A percentile compares a stretch with the other conserved stretches of the same genome.
Conservation (phyloP, 2,329 filamentous ascomycete species). For the Calonectria leucothoes region DNA sequence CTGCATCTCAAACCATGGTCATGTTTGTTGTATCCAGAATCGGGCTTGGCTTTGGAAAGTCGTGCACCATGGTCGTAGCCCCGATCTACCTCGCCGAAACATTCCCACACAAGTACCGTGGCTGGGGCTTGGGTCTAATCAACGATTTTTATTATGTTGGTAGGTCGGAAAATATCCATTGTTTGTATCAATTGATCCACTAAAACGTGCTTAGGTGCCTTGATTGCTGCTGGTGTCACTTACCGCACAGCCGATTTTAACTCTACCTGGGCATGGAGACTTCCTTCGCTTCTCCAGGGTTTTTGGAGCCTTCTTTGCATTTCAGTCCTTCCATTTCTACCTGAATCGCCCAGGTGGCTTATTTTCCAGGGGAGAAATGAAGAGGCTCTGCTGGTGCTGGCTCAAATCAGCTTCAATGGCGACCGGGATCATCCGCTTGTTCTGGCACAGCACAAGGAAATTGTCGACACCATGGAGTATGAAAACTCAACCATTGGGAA, state of each 20-base stretch:
- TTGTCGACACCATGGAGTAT: constrained; percentile 52
- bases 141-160: constrained; percentile 9
- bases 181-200: neutral
- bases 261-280: constrained; percentile 49
- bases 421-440: constrained; percentile 46
- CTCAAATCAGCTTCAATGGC: constrained; percentile 56
- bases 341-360: constrained; percentile 61
- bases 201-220: constrained; percentile 41
- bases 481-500: neutral
- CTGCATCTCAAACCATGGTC: constrained; percentile 46
- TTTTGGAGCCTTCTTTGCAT: constrained; percentile 42
- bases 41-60: constrained; percentile 58
- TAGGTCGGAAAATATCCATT: neutral
- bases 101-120: constrained; percentile 46
- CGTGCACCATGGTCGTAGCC: constrained; percentile 56
- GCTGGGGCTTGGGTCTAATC: constrained; percentile 26
- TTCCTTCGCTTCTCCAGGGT: constrained; percentile 47
- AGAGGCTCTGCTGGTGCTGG: constrained; percentile 54
- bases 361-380: constrained; percentile 52
- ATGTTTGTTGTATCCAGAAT: constrained; percentile 45
- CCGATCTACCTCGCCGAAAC: constrained; percentile 62
- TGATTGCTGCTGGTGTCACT: constrained; percentile 60
- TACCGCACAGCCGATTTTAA: constrained; percentile 46
- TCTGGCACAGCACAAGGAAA: constrained; percentile 41
- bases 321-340: constrained; percentile 44